Conservation (phyloP, 164 flowering plant genomes). For the Tinospora cordifolia region DNA sequence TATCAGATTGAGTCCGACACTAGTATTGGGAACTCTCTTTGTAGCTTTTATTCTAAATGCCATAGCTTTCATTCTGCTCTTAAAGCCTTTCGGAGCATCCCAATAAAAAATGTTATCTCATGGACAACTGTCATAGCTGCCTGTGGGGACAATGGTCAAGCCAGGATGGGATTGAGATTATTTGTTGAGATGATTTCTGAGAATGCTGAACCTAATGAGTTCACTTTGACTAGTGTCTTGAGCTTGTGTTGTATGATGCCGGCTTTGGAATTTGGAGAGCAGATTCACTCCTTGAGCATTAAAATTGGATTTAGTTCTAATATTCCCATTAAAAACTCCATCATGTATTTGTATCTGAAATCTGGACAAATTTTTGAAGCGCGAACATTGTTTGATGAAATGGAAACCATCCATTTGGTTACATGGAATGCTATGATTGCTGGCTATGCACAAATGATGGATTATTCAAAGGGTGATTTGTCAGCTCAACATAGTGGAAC, state of each 20-base stretch:
- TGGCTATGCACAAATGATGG: conserved; percentile 63
- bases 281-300: conserved; percentile 51
- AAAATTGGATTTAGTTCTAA: conserved; percentile 47
- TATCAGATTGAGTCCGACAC: conserved; percentile 43
- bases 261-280: conserved; percentile 45
- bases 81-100: conserved; percentile 45
- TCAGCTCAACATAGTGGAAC: conserved; percentile 42
- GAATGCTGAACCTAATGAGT: conserved; percentile 39
- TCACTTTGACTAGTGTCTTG: conserved; percentile 52
- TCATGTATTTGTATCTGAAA: conserved; percentile 76
- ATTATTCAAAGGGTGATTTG: conserved; percentile 28
- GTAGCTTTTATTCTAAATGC: conserved; percentile 59
- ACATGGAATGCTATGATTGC: conserved; percentile 89
- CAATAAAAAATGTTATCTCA: conserved; percentile 68
- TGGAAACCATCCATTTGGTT: conserved; percentile 43
- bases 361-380: conserved; percentile 52
- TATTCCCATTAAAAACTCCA: conserved; percentile 41
- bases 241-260: conserved; percentile 52
- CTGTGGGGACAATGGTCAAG: conserved; percentile 55
- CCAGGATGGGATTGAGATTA: conserved; percentile 33
- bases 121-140: conserved; percentile 71
- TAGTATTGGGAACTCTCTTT: conserved; percentile 62
- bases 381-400: conserved; percentile 40
- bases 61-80: conserved; percentile 42
- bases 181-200: conserved; percentile 44